Evolutionary conservation across 2,329 filamentous ascomycete species (phyloP), one percentile per base, ranked within the genome.

Genomic region (Parastagonospora avenae): DNA sequence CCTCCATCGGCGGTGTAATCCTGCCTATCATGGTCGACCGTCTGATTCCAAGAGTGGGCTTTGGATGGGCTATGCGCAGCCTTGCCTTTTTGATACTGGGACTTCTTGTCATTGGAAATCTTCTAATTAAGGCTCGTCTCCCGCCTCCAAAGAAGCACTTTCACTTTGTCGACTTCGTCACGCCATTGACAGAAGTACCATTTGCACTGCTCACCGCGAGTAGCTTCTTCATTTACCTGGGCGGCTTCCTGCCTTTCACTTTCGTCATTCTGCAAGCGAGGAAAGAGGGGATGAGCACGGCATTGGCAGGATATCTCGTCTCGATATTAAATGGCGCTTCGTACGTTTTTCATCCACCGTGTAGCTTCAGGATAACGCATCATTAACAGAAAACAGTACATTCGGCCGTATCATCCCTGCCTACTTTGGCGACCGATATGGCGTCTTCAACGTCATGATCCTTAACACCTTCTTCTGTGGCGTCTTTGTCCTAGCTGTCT

Each of bases 21-120:
- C 76, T 76, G 81, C 7, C 79, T 77, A 51, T 56, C 36, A 44
- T 58, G 9, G 16, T 60, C 12, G 39, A 30, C 4, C 52, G 41
- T 15, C 46, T 61, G 4, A 36, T 60, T 0, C 28, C 40, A 15
- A 78, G 82, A 7, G 72, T 84, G 6, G 83, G 81, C 1, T 86
- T 83, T 52, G 73, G 70, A 2, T 86, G 84, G 84, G 75, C 82
- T 0, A 78, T 63, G 40, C 54, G 60, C 11, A 44, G 35, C 14
- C 12, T 42, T 9, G 78, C 83, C 12, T 83, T 89, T 48, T 71
- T 87, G 33, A 83, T 89, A 55, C 79, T 89, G 55, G 78, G 76
- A 52, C 71, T 82, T 50, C 76, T 82, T 51, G 68, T 80, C 27
- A 74, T 86, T 55, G 78, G 81, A 31, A 76, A 76, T 27, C 62